Conservation (phyloP, 2,329 filamentous ascomycete species). For the Chaetomiaceae sp. region DNA sequence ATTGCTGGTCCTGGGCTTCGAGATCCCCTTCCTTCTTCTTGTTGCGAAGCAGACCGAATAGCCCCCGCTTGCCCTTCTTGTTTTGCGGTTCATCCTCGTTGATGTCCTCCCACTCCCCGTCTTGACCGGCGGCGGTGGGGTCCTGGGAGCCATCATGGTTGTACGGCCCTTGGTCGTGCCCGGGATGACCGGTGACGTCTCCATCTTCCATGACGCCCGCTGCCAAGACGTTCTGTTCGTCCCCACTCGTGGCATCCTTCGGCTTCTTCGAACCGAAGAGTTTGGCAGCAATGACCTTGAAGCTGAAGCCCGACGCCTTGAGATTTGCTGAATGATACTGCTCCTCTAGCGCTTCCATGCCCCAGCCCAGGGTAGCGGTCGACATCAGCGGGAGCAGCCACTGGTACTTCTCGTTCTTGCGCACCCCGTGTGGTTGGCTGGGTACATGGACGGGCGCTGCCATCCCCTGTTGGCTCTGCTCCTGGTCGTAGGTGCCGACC, state of each 20-base stretch:
- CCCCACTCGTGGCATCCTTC: neutral
- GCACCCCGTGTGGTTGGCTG: neutral
- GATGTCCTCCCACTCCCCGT: slow-evolving; percentile 4
- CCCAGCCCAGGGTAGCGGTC: slow-evolving; percentile 15
- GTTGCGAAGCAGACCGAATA: neutral
- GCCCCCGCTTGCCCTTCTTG: neutral
- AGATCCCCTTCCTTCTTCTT: slow-evolving; percentile 5
- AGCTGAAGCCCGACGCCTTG: slow-evolving; percentile 4
- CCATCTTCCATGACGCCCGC: neutral
- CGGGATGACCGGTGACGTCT: neutral
- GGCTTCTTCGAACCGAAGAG: slow-evolving; percentile 8
- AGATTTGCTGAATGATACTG: slow-evolving; percentile 5
- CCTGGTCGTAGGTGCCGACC: neutral
- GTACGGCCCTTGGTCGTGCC: neutral
- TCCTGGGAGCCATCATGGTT: neutral
- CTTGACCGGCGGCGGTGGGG: neutral
- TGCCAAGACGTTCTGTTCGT: neutral
- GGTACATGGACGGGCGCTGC: neutral
- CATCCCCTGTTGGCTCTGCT: neutral
- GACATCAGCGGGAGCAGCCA: slow-evolving; percentile 19
- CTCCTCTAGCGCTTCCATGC: slow-evolving; percentile 11
- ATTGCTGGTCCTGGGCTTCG: neutral
- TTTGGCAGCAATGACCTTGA: slow-evolving; percentile 1
- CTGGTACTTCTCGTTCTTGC: slow-evolving; percentile 11
- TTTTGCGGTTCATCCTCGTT: neutral